Base-by-base conservation (phyloP, 2,329 filamentous ascomycete species). In the Neonectria neomacrospora region DNA sequence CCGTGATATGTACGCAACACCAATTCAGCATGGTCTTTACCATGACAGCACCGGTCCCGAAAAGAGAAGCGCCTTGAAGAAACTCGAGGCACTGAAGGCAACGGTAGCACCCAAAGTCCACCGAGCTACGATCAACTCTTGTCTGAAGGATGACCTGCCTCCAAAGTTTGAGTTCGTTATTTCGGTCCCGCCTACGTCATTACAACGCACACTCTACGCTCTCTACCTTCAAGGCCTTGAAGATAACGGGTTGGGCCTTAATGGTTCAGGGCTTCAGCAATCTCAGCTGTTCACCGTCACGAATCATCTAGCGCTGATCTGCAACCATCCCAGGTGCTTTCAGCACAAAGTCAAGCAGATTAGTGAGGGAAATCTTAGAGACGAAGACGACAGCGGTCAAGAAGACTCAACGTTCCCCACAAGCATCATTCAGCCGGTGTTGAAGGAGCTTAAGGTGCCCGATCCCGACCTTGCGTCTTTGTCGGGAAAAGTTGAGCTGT, bases 111-210 rank as follows among this genome's bases (percentile, higher is more conserved):
- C 93, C 6, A 96, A 96, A 76, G 88, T 97, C 16, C 84, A 94
- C 72, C 88, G 94, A 28, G 88, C 86, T 8, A 93, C 91, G 54
- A 90, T 93, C 64, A 76, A 78, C 16, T 84, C 85, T 2, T 88
- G 85, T 5, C 80, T 97, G 45, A 85, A 85, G 65, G 81, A 88
- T 12, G 87, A 89, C 41, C 80, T 97, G 45, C 92, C 91, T 3
- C 80, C 82, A 0, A 97, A 97, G 75, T 86, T 85, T 8, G 94
- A 97, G 73, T 97, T 95, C 73, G 86, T 96, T 30, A 85, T 97
- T 56, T 91, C 85, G 3, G 81, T 97, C 6, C 87, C 90, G 7
- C 80, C 96, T 11, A 92, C 91, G 0, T 71, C 80, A 0, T 51
- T 91, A 1, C 94, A 97, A 76, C 79, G 77, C 45, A 71, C 80